phyloP scores from a whole-genome alignment of 2,329 filamentous ascomycete genomes.

The Aspergillus caelatus region DNA sequence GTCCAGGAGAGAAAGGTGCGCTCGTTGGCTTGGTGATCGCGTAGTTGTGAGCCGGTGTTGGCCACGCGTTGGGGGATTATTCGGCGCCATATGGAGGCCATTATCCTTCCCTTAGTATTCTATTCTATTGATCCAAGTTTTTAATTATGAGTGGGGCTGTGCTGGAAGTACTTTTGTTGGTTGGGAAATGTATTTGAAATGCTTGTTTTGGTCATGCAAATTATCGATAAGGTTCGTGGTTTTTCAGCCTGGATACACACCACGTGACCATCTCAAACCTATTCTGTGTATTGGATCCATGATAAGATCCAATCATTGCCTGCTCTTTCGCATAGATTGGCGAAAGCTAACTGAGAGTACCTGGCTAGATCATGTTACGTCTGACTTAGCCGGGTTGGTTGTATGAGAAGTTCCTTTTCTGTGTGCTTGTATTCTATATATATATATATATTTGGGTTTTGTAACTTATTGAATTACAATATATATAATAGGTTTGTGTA shows the following conservation, averaged over 20 bases:
- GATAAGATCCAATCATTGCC: background rate
- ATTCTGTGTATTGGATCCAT: too few species aligned
- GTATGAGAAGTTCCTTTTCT: too few species aligned
- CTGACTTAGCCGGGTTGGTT: too few species aligned
- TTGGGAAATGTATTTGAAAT: background rate
- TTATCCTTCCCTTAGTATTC: background rate
- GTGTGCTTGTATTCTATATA: too few species aligned
- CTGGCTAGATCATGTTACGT: background rate
- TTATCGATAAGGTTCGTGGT: background rate
- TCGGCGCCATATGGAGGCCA: background rate
- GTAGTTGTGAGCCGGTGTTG: conserved; percentile 34
- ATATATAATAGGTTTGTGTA: too few species aligned
- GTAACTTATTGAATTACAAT: too few species aligned
- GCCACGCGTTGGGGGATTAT: conserved; percentile 23
- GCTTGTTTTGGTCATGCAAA: background rate
- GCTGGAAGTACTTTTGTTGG: background rate
- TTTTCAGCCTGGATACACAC: background rate
- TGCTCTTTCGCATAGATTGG: background rate
- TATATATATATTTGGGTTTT: too few species aligned
- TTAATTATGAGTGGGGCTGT: background rate
- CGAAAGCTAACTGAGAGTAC: background rate
- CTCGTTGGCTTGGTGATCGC: conserved; percentile 38
- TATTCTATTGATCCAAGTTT: too few species aligned
- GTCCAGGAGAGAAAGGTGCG: conserved; percentile 39
- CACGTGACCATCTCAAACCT: background rate